Evolutionary conservation across 768 basidiomycete genomes (phyloP).

Genomic region (Rhizopogon rudus): DNA sequence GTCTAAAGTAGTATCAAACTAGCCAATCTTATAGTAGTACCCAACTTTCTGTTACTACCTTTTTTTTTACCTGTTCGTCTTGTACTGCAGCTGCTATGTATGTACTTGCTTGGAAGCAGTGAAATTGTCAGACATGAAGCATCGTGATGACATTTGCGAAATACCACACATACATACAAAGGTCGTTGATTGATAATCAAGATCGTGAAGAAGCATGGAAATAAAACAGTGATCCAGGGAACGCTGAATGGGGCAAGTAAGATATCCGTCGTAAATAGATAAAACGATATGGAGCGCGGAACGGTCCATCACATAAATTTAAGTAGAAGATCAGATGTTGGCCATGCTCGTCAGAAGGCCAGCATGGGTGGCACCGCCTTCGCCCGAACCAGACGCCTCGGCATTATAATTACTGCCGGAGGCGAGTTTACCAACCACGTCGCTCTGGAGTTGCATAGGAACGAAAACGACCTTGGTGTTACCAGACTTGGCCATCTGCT

Average conservation of each 20-base stretch:
- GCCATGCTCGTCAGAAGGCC: slow-evolving; percentile 19
- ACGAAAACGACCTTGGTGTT: slow-evolving; percentile 92
- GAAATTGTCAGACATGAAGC: background rate
- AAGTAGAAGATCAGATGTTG: slow-evolving; percentile 13
- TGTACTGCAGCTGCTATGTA: background rate
- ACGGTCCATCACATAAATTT: background rate
- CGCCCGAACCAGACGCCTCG: slow-evolving; percentile 16
- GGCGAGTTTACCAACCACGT: slow-evolving; percentile 49
- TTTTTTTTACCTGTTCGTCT: background rate
- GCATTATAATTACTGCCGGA: slow-evolving; percentile 14
- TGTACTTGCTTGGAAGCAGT: background rate
- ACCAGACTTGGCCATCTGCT: slow-evolving; percentile 91
- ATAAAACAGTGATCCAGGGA: background rate
- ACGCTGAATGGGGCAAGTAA: background rate
- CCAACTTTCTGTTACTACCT: slow-evolving; percentile 3
- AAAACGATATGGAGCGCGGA: background rate
- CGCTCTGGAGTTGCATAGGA: slow-evolving; percentile 85
- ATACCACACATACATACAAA: no score
- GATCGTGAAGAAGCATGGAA: no score
- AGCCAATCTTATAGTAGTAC: slow-evolving; percentile 6
- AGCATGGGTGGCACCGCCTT: slow-evolving; percentile 21
- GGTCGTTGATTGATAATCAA: background rate
- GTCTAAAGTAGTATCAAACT: slow-evolving; percentile 9
- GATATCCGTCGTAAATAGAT: background rate
- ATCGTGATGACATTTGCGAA: background rate